Evolutionary conservation across 306 rosid species (phyloP), one percentile per base, ranked within the genome.

Genomic region (Urtica urens): DNA sequence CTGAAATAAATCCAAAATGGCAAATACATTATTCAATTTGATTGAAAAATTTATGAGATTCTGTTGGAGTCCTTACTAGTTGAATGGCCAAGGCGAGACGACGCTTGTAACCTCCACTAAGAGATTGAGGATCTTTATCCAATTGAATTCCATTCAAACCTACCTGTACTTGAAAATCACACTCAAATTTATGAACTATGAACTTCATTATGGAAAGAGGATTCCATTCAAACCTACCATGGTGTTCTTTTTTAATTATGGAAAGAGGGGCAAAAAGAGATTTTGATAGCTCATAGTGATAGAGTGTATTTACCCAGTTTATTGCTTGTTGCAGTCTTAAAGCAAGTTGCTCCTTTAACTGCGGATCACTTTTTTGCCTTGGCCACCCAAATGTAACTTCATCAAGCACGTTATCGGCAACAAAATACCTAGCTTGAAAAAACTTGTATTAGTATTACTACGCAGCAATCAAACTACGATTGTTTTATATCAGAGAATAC

Each of bases 341-440:
- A 58, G 86, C 74, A 66, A 88, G 94, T 49, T 65, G 60, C 69
- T 83, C 83, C 78, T 81, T 88, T 38, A 74, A 58, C 46, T 65
- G 81, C 61, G 65, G 47, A 64, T 59, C 86, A 53, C 73, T 67
- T 66, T 66, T 83, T 70, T 76, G 76, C 68, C 86, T 81, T 43
- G 96, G 94, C 94, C 96, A 88, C 58, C 93, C 96, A 76, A 88
- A 88, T 35, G 93, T 88, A 55, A 88, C 93, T 76, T 88, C 96
- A 21, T 83, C 93, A 29, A 88, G 88, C 55, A 88, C 83, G 54
- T 55, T 87, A 67, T 87, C 96, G 38, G 94, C 77, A 24, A 87
- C 75, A 53, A 87, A 87, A 74, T 80, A 87, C 82, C 96, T 87
- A 67, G 24, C 38, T 72, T 53, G 72, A 37, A 49, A 49, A 39